Base-by-base conservation (phyloP, 140 eudicot genomes). In the Stevia rebaudiana region DNA sequence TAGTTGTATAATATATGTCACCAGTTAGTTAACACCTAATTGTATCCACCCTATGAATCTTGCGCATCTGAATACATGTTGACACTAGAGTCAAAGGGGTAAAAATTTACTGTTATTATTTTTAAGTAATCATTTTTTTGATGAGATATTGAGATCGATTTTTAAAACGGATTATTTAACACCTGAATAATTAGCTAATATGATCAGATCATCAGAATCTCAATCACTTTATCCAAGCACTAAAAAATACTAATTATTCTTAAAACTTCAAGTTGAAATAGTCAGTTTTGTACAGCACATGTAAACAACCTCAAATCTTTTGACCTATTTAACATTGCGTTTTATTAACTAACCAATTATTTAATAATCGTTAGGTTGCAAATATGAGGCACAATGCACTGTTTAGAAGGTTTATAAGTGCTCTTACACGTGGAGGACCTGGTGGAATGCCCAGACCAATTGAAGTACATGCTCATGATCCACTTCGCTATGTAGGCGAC, bases 381-480 rank as follows among this genome's bases (percentile, higher is more conserved):
- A 85, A 92, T 72, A 88, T 92, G 98, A 88, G 96, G 55, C 98
- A 92, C 64, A 92, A 92, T 74, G 96, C 98, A 44, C 63, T 88
- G 36, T 92, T 92, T 65, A 85, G 96, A 69, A 85, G 96, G 74
- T 92, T 92, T 75, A 85, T 92, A 67, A 92, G 92, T 60, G 96
- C 98, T 68, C 96, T 92, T 71, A 92, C 98, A 49, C 95, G 96
- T 65, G 98, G 98, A 73, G 98, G 98, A 42, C 98, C 98, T 47
- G 94, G 96, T 54, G 96, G 98, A 75, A 77, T 92, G 81, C 98
- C 98, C 46, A 85, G 98, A 70, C 98, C 98, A 71, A 92, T 92
- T 70, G 96, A 92, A 81, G 95, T 92, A 39, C 98, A 92, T 74
- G 98, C 98, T 52, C 96, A 88, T 73, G 96, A 92, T 70, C 96